Conservation (phyloP, 2,329 filamentous ascomycete species). For the Aspergillus aculeatus region DNA sequence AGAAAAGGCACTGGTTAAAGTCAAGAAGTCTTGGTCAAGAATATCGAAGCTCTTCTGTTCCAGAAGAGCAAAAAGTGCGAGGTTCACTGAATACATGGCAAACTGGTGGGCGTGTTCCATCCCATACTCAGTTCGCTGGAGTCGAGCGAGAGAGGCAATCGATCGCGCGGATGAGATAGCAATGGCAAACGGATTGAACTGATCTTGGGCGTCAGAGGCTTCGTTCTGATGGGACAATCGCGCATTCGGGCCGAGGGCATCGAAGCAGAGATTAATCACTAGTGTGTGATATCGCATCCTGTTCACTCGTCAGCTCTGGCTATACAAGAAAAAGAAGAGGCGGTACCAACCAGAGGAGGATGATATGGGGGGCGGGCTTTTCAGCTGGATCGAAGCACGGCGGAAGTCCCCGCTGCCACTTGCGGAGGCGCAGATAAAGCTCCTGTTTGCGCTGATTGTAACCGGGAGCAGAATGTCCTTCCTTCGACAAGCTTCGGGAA, state of each 20-base stretch:
- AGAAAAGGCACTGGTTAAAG: slow-evolving; percentile 25
- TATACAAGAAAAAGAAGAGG: not conserved
- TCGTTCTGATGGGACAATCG: slow-evolving; percentile 4
- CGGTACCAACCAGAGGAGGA: slow-evolving; percentile 16
- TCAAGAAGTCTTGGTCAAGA: slow-evolving; percentile 26
- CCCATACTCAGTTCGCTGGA: slow-evolving; percentile 25
- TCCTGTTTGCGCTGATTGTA: slow-evolving; percentile 11
- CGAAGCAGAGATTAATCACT: slow-evolving; percentile 27
- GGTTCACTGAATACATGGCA: slow-evolving; percentile 27
- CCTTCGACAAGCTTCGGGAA: slow-evolving; percentile 8
- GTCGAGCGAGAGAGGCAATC: slow-evolving; percentile 23
- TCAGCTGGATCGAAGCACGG: not conserved
- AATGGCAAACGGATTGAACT: slow-evolving; percentile 8
- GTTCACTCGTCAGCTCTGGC: not conserved
- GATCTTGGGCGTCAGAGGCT: not conserved
- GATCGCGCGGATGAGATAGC: slow-evolving; percentile 21
- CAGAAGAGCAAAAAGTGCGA: slow-evolving; percentile 27
- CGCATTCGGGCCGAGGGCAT: slow-evolving; percentile 12
- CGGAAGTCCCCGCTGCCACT: slow-evolving; percentile 16
- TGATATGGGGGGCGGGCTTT: slow-evolving; percentile 14
- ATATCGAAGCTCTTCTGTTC: slow-evolving; percentile 22
- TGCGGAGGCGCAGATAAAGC: slow-evolving; percentile 12
- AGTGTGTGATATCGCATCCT: slow-evolving; percentile 30
- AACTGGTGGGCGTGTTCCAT: slow-evolving; percentile 29
- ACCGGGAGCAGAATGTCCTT: not conserved